These are phyloP conservation scores for Claviceps digitariae DNA, from an alignment of 2,329 filamentous ascomycete genomes.

Conservation along the genomic window DNA sequence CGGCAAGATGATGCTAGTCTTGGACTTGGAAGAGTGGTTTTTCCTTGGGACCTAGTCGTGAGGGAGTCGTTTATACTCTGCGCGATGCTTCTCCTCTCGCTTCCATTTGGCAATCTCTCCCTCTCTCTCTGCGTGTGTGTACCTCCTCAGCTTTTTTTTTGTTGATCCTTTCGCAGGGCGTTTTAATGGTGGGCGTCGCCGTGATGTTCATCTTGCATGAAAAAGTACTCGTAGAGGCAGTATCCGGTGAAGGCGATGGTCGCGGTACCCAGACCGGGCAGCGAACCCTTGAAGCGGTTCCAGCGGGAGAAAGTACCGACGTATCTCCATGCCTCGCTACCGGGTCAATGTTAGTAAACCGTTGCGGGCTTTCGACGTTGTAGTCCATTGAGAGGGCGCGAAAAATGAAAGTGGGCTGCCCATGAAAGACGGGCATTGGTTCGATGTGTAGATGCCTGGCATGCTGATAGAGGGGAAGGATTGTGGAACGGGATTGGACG, in stretches of 20 bases:
- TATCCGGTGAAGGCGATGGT: conserved; percentile 84
- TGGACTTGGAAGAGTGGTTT: background rate
- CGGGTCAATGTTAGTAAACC: background rate
- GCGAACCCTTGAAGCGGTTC: conserved; percentile 76
- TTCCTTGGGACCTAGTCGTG: background rate
- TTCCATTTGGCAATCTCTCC: background rate
- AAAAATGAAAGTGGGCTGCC: too few species aligned
- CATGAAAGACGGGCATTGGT: background rate
- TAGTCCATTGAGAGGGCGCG: background rate
- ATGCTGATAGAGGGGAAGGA: too few species aligned
- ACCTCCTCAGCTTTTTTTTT: background rate
- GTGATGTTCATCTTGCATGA: conserved; percentile 60
- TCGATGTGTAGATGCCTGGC: background rate
- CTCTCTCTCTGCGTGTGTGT: too few species aligned
- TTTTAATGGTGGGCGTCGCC: conserved; percentile 28
- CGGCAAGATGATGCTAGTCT: background rate
- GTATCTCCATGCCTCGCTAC: conserved; percentile 91
- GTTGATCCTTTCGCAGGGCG: background rate
- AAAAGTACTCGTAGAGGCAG: conserved; percentile 79
- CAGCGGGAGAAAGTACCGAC: conserved; percentile 72
- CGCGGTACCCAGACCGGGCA: conserved; percentile 87
- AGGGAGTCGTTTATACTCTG: background rate
- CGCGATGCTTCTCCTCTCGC: background rate
- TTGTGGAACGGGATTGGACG: conserved; percentile 19
- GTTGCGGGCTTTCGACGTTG: background rate